phyloP scores from a whole-genome alignment of 176 grass and related monocot species.

The Melocanna baccifera region DNA sequence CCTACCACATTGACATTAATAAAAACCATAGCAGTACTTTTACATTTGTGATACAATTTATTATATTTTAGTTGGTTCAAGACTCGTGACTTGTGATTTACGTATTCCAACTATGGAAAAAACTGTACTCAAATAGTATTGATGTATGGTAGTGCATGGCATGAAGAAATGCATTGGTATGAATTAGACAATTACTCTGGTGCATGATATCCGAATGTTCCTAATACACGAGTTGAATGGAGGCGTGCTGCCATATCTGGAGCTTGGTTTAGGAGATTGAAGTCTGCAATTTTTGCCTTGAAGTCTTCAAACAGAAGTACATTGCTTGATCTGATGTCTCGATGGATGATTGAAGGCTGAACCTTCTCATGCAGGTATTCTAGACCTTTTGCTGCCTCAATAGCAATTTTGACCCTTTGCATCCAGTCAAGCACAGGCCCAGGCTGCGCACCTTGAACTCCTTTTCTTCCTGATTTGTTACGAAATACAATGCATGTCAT shows the following conservation, averaged over 20 bases:
- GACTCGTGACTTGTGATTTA: background rate
- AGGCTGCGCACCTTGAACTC: slow-evolving; percentile 67
- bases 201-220: slow-evolving; percentile 72
- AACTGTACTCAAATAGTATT: background rate
- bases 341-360: slow-evolving; percentile 67
- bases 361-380: slow-evolving; percentile 80
- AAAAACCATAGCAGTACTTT: background rate
- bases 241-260: slow-evolving; percentile 79
- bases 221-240: slow-evolving; percentile 73
- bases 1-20: background rate
- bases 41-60: background rate
- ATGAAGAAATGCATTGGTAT: slow-evolving; percentile 25
- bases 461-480: slow-evolving; percentile 56
- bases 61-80: slow-evolving; percentile 4
- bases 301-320: slow-evolving; percentile 72
- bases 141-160: background rate
- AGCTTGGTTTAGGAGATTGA: slow-evolving; percentile 72
- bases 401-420: slow-evolving; percentile 67
- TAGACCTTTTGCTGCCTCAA: slow-evolving; percentile 73
- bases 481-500: slow-evolving; percentile 15
- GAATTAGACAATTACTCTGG: slow-evolving; percentile 55
- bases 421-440: slow-evolving; percentile 71
- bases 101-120: background rate
- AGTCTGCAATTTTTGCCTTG: slow-evolving; percentile 76
- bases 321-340: slow-evolving; percentile 82